Conservation (phyloP, 345 rosid genomes). For the Syzygium aqueum region DNA sequence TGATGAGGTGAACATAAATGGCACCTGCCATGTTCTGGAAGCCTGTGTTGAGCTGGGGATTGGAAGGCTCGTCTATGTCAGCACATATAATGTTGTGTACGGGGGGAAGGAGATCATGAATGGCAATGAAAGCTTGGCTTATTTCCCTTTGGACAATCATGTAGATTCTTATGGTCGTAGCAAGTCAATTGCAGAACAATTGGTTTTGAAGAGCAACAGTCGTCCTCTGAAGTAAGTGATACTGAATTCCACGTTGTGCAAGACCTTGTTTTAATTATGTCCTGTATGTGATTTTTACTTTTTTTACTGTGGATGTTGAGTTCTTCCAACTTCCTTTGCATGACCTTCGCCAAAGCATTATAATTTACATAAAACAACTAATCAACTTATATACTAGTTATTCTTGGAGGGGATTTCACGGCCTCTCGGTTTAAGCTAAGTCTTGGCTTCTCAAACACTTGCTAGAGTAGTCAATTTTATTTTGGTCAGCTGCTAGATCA, state of each 20-base stretch:
- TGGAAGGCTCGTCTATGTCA: conserved; percentile 64
- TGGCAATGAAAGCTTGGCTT: conserved; percentile 71
- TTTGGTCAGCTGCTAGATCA: background rate
- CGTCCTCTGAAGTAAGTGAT: conserved; percentile 61
- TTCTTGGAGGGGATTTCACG: background rate
- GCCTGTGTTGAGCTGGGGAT: conserved; percentile 54
- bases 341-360: background rate
- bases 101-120: conserved; percentile 78
- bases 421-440: background rate
- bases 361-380: background rate
- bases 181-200: conserved; percentile 77
- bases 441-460: background rate
- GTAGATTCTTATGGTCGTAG: conserved; percentile 68
- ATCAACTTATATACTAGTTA: background rate
- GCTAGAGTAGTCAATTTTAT: background rate
- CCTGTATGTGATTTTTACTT: background rate
- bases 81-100: conserved; percentile 90
- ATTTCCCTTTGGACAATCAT: conserved; percentile 74
- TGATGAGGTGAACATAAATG: conserved; percentile 73
- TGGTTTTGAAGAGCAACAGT: conserved; percentile 70
- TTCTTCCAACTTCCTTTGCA: background rate
- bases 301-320: background rate
- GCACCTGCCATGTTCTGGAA: conserved; percentile 73
- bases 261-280: background rate
- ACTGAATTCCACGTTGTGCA: background rate